Conservation (phyloP, 805 yeast genomes). For the Wickerhamiella brachini region DNA sequence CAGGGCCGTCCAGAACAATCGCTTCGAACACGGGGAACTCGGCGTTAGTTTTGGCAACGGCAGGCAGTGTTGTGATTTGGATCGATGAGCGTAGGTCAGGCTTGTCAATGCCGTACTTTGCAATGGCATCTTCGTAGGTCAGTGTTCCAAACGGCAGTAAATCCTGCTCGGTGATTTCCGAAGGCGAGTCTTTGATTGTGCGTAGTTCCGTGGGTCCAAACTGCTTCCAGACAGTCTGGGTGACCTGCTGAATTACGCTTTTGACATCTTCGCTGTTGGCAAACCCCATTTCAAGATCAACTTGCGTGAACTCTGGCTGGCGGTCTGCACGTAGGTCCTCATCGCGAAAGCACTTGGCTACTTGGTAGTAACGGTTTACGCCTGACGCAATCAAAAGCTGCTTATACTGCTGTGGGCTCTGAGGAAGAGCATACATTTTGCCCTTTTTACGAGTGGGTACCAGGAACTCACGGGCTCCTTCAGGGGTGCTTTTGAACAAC, state of each 20-base stretch:
- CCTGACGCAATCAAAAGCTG: slow-evolving; percentile 94
- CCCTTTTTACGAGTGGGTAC: slow-evolving; percentile 68
- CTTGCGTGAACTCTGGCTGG: slow-evolving; percentile 95
- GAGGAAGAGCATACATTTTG: slow-evolving; percentile 80
- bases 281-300: slow-evolving; percentile 91
- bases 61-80: slow-evolving; percentile 35
- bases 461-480: slow-evolving; percentile 90
- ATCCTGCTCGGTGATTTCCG: slow-evolving; percentile 7
- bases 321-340: slow-evolving; percentile 91
- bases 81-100: slow-evolving; percentile 64
- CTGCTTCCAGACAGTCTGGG: slow-evolving; percentile 41
- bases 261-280: slow-evolving; percentile 57
- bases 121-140: slow-evolving; percentile 55
- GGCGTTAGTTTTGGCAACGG: slow-evolving; percentile 25
- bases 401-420: slow-evolving; percentile 95
- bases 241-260: slow-evolving; percentile 43
- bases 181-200: slow-evolving; percentile 18
- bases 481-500: slow-evolving; percentile 90
- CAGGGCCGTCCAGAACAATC: slow-evolving; percentile 28
- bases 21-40: slow-evolving; percentile 64
- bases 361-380: slow-evolving; percentile 68
- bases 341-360: slow-evolving; percentile 90
- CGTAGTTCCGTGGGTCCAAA: slow-evolving; percentile 26
- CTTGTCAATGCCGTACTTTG: slow-evolving; percentile 77
- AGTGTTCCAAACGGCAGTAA: slow-evolving; percentile 20